phyloP scores from a whole-genome alignment of 2,329 filamentous ascomycete genomes.

The Cladosporium cucumerinum region DNA sequence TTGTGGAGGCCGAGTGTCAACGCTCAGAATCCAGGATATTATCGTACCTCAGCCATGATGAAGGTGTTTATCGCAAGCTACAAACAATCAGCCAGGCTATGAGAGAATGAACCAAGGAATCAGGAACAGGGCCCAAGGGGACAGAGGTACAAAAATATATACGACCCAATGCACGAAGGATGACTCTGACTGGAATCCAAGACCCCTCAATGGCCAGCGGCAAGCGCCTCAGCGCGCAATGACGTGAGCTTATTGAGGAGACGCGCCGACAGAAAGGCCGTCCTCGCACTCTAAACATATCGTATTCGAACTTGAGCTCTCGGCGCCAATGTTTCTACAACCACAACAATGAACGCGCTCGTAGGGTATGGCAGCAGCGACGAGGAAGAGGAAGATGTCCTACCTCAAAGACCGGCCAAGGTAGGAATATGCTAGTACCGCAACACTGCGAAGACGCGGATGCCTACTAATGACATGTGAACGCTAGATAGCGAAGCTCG shows the following conservation, averaged over 20 bases:
- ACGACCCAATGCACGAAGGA: constrained; percentile 10
- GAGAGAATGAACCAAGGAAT: neutral
- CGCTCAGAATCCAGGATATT: neutral
- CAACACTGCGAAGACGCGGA: constrained; percentile 35
- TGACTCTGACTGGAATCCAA: constrained; percentile 10
- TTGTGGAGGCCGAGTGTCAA: neutral
- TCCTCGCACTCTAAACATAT: neutral
- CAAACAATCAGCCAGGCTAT: neutral
- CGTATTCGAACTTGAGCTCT: neutral
- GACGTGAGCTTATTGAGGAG: constrained; percentile 1
- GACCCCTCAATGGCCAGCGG: constrained; percentile 11
- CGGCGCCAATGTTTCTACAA: neutral
- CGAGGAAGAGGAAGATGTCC: constrained; percentile 40
- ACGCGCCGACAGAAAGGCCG: constrained; percentile 15
- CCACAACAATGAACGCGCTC: constrained; percentile 34
- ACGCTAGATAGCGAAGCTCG: constrained; percentile 30
- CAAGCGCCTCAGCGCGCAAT: neutral
- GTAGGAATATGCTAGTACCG: constrained; percentile 36
- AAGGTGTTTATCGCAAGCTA: neutral
- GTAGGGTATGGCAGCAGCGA: constrained; percentile 48
- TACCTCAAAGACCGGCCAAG: constrained; percentile 33
- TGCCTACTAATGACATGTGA: constrained; percentile 45
- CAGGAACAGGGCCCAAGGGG: neutral
- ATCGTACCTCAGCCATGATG: constrained; percentile 17
- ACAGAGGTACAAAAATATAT: constrained; percentile 8